Conservation (phyloP, 441 rosid genomes). For the Monsonia emarginata region DNA sequence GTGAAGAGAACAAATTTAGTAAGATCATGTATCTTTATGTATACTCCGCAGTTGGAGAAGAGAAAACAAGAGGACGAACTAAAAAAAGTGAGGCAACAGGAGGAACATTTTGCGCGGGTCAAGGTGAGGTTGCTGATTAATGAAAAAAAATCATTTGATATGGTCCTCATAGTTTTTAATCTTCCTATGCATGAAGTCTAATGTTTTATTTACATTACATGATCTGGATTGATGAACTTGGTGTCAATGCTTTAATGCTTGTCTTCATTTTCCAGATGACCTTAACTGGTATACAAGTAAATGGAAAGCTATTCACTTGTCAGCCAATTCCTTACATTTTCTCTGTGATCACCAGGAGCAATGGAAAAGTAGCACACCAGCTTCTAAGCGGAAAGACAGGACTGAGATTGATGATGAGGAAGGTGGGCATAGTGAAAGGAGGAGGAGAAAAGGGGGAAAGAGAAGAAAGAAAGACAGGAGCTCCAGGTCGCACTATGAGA, state of each 20-base stretch:
- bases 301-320: neutral
- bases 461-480: slow-evolving; percentile 83
- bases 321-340: neutral
- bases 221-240: neutral
- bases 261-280: neutral
- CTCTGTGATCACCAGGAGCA: slow-evolving; percentile 54
- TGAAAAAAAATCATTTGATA: neutral
- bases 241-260: neutral
- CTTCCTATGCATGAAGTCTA: neutral
- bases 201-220: neutral
- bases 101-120: slow-evolving; percentile 81
- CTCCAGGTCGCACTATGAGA: slow-evolving; percentile 63
- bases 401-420: slow-evolving; percentile 71
- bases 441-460: slow-evolving; percentile 86
- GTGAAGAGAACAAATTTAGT: slow-evolving; percentile 3
- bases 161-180: neutral
- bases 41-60: slow-evolving; percentile 67
- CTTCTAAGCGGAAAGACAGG: slow-evolving; percentile 76
- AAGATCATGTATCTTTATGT: slow-evolving; percentile 10
- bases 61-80: slow-evolving; percentile 91
- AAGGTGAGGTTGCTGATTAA: slow-evolving; percentile 42
- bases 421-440: slow-evolving; percentile 73
- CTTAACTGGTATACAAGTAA: neutral
- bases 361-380: slow-evolving; percentile 78
- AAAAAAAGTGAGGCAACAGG: slow-evolving; percentile 77